These are phyloP conservation scores for Dichomitus squalens DNA, from an alignment of 1,284 basidiomycete genomes.

Conservation along the genomic window DNA sequence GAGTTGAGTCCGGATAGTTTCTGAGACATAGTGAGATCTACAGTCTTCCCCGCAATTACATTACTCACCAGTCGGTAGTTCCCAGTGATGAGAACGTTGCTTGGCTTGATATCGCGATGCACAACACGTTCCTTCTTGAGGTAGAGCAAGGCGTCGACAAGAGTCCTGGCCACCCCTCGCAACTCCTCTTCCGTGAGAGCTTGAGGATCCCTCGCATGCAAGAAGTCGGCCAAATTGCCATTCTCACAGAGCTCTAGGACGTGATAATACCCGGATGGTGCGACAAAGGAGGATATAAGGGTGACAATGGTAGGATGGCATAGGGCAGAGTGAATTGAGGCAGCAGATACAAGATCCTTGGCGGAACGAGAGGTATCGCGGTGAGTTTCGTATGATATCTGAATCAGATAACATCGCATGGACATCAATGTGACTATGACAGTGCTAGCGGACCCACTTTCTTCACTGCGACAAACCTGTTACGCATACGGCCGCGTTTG, in stretches of 20 bases:
- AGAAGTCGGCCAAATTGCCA: slow-evolving; percentile 40
- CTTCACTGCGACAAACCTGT: slow-evolving; percentile 35
- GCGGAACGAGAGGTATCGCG: not conserved
- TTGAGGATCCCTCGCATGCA: slow-evolving; percentile 29
- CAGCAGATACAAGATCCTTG: slow-evolving; percentile 15
- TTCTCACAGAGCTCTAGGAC: slow-evolving; percentile 48
- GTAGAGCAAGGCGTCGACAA: slow-evolving; percentile 47
- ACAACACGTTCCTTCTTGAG: slow-evolving; percentile 40
- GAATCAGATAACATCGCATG: no score
- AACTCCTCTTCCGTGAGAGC: slow-evolving; percentile 39
- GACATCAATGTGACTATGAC: no score
- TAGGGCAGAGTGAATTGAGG: slow-evolving; percentile 42
- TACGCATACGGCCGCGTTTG: not conserved
- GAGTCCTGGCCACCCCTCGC: slow-evolving; percentile 40
- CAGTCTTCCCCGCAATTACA: not conserved
- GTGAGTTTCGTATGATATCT: slow-evolving; percentile 6
- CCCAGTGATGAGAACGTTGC: slow-evolving; percentile 27
- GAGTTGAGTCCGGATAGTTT: slow-evolving; percentile 33
- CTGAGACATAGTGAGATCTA: slow-evolving; percentile 12
- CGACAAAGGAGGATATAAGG: slow-evolving; percentile 46
- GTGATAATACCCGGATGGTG: slow-evolving; percentile 37
- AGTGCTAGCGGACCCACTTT: slow-evolving; percentile 33
- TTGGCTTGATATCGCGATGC: slow-evolving; percentile 31
- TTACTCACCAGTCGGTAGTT: slow-evolving; percentile 29
- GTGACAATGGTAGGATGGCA: slow-evolving; percentile 53